Percentiles rank a stretch among this genome's conserved stretches.
These are phyloP conservation scores for Pholiota microspora DNA, from an alignment of 768 basidiomycete genomes.

Conservation along the genomic window DNA sequence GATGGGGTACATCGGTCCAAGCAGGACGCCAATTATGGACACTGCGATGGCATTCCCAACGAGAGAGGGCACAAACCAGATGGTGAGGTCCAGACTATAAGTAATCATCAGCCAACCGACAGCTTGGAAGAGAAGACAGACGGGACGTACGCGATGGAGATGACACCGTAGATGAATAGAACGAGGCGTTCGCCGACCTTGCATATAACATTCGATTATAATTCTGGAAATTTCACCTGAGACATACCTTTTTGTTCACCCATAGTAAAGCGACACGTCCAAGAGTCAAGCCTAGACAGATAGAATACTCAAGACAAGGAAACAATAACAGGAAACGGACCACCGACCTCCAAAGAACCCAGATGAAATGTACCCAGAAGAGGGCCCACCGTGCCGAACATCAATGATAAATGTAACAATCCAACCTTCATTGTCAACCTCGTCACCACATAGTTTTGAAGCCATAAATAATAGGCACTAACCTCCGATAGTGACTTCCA, in stretches of 20 bases:
- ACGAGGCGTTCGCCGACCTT: conserved; percentile 57
- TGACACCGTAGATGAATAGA: conserved; percentile 47
- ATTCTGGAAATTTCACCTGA: background rate
- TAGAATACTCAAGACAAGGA: background rate
- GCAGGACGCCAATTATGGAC: conserved; percentile 59
- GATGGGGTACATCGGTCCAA: conserved; percentile 79
- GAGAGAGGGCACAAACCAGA: conserved; percentile 71
- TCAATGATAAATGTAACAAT: conserved; percentile 47
- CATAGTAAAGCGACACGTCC: conserved; percentile 57
- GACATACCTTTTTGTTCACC: conserved; percentile 48
- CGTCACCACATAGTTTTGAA: background rate
- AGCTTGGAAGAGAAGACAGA: background rate
- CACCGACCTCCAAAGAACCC: conserved; percentile 41
- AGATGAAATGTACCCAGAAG: conserved; percentile 8
- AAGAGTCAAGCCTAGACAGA: conserved; percentile 44
- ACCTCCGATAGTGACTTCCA: conserved; percentile 62
- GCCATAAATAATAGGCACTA: background rate
- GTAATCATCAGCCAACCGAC: background rate
- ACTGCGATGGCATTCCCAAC: conserved; percentile 64
- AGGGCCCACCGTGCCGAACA: conserved; percentile 5
- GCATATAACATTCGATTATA: background rate
- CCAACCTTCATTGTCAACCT: conserved; percentile 46
- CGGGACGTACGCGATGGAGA: conserved; percentile 45
- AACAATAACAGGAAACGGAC: too few relatives aligned
- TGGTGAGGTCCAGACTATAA: conserved; percentile 55